Evolutionary conservation across 2,329 filamentous ascomycete species (phyloP).

Genomic region (Allantophomopsis lycopodina): DNA sequence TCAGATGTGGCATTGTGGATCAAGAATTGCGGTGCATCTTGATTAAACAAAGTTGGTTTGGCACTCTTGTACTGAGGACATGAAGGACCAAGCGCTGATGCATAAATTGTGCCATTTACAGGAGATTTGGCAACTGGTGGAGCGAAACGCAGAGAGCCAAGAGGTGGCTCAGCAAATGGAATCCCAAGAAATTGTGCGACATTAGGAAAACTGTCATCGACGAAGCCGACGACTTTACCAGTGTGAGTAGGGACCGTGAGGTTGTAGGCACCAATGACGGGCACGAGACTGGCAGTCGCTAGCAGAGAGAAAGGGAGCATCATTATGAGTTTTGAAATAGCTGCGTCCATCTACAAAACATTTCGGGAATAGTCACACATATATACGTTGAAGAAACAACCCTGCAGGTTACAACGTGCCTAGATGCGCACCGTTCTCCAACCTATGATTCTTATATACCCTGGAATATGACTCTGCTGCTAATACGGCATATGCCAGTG

Average conservation of each 20-base stretch:
- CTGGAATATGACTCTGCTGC: too few relatives aligned
- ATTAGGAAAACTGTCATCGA: slow-evolving; percentile 3
- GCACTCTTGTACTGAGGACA: slow-evolving; percentile 7
- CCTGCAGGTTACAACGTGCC: too few relatives aligned
- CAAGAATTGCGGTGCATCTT: neutral
- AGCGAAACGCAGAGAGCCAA: slow-evolving; percentile 26
- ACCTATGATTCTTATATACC: too few relatives aligned
- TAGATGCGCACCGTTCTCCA: too few relatives aligned
- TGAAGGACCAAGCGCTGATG: slow-evolving; percentile 7
- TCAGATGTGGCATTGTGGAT: slow-evolving; percentile 10
- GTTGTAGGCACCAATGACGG: neutral
- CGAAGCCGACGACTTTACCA: slow-evolving; percentile 1
- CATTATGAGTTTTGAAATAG: too few relatives aligned
- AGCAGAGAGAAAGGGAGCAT: too few relatives aligned
- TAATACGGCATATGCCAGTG: too few relatives aligned
- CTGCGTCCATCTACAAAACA: too few relatives aligned
- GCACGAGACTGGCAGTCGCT: too few relatives aligned
- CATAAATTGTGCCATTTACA: slow-evolving; percentile 3
- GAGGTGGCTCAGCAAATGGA: slow-evolving; percentile 36
- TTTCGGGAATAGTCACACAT: too few relatives aligned
- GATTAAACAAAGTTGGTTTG: neutral
- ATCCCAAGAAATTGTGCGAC: slow-evolving; percentile 26
- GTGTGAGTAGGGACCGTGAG: neutral
- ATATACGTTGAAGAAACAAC: too few relatives aligned
- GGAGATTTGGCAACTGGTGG: slow-evolving; percentile 6